These are phyloP conservation scores for Microthyrium microscopicum DNA, from an alignment of 2,329 filamentous ascomycete genomes.

Conservation along the genomic window DNA sequence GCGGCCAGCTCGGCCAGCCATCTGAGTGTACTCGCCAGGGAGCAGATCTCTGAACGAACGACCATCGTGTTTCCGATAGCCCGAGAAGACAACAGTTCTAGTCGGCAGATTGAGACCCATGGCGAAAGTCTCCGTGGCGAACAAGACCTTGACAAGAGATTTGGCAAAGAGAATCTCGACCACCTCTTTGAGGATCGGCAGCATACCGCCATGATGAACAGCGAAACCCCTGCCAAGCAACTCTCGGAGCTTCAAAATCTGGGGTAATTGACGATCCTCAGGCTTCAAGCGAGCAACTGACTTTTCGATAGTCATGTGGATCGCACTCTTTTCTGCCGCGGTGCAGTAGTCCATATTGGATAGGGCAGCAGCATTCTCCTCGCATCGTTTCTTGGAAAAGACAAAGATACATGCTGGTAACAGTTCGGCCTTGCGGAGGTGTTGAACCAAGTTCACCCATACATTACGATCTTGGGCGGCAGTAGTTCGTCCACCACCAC, in stretches of 20 bases:
- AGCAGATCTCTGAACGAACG: constrained; percentile 79
- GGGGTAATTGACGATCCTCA: constrained; percentile 78
- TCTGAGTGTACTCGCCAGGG: constrained; percentile 94
- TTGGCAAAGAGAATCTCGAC: constrained; percentile 94
- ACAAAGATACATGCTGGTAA: constrained; percentile 94
- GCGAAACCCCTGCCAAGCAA: constrained; percentile 78
- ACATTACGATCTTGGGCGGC: constrained; percentile 89
- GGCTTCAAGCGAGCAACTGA: constrained; percentile 81
- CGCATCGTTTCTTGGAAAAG: constrained; percentile 94
- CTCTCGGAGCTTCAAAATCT: constrained; percentile 77
- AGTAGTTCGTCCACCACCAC: constrained; percentile 71
- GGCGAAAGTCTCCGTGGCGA: constrained; percentile 95
- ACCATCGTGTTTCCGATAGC: constrained; percentile 91
- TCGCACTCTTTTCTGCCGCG: constrained; percentile 83
- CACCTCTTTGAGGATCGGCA: constrained; percentile 94
- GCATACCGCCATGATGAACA: constrained; percentile 83
- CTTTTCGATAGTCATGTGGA: constrained; percentile 94
- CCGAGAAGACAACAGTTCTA: constrained; percentile 91
- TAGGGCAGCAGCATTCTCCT: constrained; percentile 90
- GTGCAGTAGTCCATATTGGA: constrained; percentile 93
- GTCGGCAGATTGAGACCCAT: constrained; percentile 97
- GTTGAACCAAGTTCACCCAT: constrained; percentile 91
- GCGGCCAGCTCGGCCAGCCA: constrained; percentile 88
- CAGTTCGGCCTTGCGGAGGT: constrained; percentile 69
- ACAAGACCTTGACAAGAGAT: constrained; percentile 88